Base-by-base conservation (phyloP, 1,139 yeast genomes). In the Starmera stellimalicola region DNA sequence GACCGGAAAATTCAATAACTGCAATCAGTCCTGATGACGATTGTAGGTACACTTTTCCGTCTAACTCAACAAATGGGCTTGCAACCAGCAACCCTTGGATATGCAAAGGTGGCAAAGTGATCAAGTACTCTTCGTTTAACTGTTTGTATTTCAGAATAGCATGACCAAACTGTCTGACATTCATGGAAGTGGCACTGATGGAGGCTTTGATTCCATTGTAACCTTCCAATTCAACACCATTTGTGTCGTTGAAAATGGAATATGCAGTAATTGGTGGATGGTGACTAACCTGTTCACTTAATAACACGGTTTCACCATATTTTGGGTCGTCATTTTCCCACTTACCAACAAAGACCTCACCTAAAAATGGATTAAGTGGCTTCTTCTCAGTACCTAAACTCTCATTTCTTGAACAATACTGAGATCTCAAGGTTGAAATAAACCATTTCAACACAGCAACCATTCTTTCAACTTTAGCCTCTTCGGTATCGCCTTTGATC, bases 181-280 rank as follows among this genome's bases (percentile, higher is more conserved):
- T 77, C 44, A 88, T 70, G 9, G 76, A 66, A 17, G 87, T 73
- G 26, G 94, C 70, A 16, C 88, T 71, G 59, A 91, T 77, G 26
- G 85, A 75, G 18, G 97, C 88, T 58, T 75, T 80, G 51, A 88
- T 73, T 28, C 93, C 93, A 53, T 83, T 87, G 62, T 84, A 88
- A 30, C 98, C 98, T 56, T 87, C 82, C 39, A 87, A 63, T 22
- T 64, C 60, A 17, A 80, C 76, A 33, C 80, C 70, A 52, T 80
- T 70, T 50, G 74, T 70, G 42, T 78, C 82, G 54, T 85, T 85
- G 52, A 70, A 63, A 36, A 91, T 70, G 25, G 84, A 71, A 54
- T 85, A 91, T 3, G 93, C 96, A 14, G 96, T 87, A 24, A 83
- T 78, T 16, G 97, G 96, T 14, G 97, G 97, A 54, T 88, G 97